A percentile compares a stretch with the other conserved stretches of the same genome.
Conservation (phyloP, 192 early-diverging fungal genomes). For the Geosiphon pyriformis region DNA sequence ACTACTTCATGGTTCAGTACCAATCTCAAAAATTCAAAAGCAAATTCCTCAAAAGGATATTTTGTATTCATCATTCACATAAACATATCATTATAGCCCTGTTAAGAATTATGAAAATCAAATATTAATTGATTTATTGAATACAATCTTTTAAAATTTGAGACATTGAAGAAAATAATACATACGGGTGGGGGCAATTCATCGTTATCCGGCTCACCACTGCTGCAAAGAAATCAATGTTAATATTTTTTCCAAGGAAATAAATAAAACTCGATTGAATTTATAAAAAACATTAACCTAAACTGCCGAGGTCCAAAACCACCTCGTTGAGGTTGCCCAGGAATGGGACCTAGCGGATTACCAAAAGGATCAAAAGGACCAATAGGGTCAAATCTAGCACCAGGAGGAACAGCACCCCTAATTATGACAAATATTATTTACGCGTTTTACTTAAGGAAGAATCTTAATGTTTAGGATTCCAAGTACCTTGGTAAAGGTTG, state of each 20-base stretch:
- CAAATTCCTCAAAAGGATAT: no score
- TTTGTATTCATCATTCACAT: no score
- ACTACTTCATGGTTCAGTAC: no score
- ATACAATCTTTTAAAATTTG: no score
- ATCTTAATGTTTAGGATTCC: no score
- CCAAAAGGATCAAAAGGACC: slow-evolving; percentile 69
- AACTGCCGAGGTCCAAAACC: slow-evolving; percentile 32
- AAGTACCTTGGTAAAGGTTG: slow-evolving; percentile 49
- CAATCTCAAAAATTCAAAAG: no score
- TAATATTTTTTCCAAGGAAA: slow-evolving; percentile 1
- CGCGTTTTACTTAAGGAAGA: no score
- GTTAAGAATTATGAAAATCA: no score
- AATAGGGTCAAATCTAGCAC: slow-evolving; percentile 91
- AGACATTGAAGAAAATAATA: not conserved
- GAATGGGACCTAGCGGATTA: slow-evolving; percentile 86
- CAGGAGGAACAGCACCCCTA: slow-evolving; percentile 71
- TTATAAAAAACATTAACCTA: slow-evolving; percentile 25
- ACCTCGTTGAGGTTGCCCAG: slow-evolving; percentile 35
- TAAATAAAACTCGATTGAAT: slow-evolving; percentile 9
- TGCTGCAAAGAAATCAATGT: slow-evolving; percentile 27
- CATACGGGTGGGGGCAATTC: slow-evolving; percentile 59
- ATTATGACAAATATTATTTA: no score
- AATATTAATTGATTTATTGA: no score
- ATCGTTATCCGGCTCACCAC: slow-evolving; percentile 72
- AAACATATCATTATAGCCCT: slow-evolving; percentile 24